A percentile compares a stretch with the other conserved stretches of the same genome.
phyloP scores from a whole-genome alignment of 2,329 filamentous ascomycete species.

The Hawksworthiomyces lignivorus region DNA sequence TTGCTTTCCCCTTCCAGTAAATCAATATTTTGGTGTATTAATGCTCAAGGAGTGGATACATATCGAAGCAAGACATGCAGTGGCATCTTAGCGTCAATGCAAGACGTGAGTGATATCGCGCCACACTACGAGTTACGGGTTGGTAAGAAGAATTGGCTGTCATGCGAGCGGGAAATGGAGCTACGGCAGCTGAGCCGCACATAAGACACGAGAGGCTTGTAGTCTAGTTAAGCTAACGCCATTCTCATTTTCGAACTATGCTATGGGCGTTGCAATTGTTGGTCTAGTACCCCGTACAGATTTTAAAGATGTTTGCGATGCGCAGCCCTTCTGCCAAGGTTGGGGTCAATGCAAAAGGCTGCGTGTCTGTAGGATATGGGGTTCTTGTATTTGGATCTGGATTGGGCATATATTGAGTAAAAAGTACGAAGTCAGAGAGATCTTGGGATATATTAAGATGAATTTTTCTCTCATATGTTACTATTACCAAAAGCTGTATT shows the following conservation, averaged over 20 bases:
- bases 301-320: no score
- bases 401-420: no score
- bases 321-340: no score
- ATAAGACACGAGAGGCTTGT: not conserved
- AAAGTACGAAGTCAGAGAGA: no score
- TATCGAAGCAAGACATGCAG: slow-evolving; percentile 87
- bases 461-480: no score
- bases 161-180: slow-evolving; percentile 15
- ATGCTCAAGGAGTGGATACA: slow-evolving; percentile 63
- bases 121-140: slow-evolving; percentile 84
- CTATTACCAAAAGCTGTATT: no score
- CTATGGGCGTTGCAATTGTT: not conserved
- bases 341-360: no score
- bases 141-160: slow-evolving; percentile 66
- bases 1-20: not conserved
- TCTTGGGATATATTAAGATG: no score
- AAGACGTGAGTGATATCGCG: slow-evolving; percentile 65
- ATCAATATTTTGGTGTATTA: not conserved
- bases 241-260: not conserved
- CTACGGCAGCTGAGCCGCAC: slow-evolving; percentile 12
- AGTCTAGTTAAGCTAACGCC: no score
- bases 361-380: no score
- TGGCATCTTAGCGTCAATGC: slow-evolving; percentile 69
- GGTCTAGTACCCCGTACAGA: not conserved
- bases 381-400: no score